Base-by-base conservation (phyloP, 139 green algal genomes). In the Diplosphaera chodatii region DNA sequence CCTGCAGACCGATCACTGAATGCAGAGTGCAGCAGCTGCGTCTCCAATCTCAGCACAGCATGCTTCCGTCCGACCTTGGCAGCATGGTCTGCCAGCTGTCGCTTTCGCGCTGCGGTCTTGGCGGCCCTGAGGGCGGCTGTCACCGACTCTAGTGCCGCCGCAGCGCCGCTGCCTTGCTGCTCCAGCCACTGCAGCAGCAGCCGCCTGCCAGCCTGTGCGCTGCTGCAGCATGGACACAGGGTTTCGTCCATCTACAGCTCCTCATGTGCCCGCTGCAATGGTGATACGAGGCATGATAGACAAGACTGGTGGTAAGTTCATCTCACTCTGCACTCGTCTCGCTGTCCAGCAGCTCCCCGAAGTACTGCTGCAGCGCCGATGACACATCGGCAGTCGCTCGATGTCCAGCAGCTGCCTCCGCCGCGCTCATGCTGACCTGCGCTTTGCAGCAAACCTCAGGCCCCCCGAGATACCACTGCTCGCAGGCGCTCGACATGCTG, bases 151-250 rank as follows among this genome's bases (percentile, higher is more conserved):
- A 84, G 64, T 16, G 77, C 59, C 33, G 67, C 67, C 25, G 29
- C 34, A 1, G 77, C 74, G 4, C 64, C 74, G 0, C 28, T 66
- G 29, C 71, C 68, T 76, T 88, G 82, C 71, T 88, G 76, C 72
- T 74, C 37, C 29, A 73, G 72, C 82, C 82, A 88, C 21, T 75
- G 40, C 68, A 87, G 69, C 74, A 83, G 64, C 70, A 88, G 74
- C 63, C 40, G 67, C 69, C 75, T 71, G 34, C 28, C 40, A 3
- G 4, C 18, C 15, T 27, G 25, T 4, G 22, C 21, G 2, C n/a
- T n/a, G n/a, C n/a, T n/a, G n/a, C n/a, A n/a, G n/a, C n/a, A n/a
- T n/a, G n/a, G n/a, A n/a, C n/a, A n/a, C n/a, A n/a, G n/a, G n/a
- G n/a, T n/a, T n/a, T n/a, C n/a, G n/a, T n/a, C n/a, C n/a, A n/a